These are phyloP conservation scores for Phytophthora multivora DNA, from an alignment of 352 stramenopile species.

Conservation along the genomic window DNA sequence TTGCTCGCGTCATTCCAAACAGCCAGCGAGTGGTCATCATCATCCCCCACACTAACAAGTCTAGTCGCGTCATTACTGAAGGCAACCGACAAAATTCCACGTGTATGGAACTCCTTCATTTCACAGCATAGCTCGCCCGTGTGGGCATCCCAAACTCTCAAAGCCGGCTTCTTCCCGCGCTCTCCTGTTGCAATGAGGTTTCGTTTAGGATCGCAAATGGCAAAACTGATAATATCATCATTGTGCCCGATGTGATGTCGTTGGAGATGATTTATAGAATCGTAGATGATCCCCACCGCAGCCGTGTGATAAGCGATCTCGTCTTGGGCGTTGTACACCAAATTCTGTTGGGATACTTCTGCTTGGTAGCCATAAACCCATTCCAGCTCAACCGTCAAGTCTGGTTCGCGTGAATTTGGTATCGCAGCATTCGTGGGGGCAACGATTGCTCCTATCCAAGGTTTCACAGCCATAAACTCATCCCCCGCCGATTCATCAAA, in stretches of 20 bases:
- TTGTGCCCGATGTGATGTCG: conserved; percentile 81
- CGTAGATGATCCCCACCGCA: conserved; percentile 84
- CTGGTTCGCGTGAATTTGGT: conserved; percentile 63
- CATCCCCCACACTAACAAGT: conserved; percentile 74
- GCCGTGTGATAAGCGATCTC: conserved; percentile 91
- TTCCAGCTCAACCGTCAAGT: conserved; percentile 73
- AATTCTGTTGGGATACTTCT: conserved; percentile 76
- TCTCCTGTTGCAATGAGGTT: conserved; percentile 90
- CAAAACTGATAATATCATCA: conserved; percentile 90
- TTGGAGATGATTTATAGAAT: conserved; percentile 74
- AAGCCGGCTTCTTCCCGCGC: conserved; percentile 66
- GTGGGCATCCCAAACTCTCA: conserved; percentile 88
- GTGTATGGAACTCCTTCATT: conserved; percentile 69
- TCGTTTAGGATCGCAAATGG: conserved; percentile 54
- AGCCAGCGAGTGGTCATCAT: conserved; percentile 83
- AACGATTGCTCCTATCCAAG: conserved; percentile 86
- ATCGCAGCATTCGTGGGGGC: conserved; percentile 71
- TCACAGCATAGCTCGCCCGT: conserved; percentile 67
- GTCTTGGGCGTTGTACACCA: conserved; percentile 70
- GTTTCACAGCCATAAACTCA: conserved; percentile 92
- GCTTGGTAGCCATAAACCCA: conserved; percentile 88
- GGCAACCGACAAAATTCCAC: conserved; percentile 70
- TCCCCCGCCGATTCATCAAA: conserved; percentile 56
- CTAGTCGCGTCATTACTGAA: conserved; percentile 66
- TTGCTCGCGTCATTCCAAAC: conserved; percentile 77